These are phyloP conservation scores for Plectranthus barbatus DNA, from an alignment of 257 asterid species.

Conservation along the genomic window DNA sequence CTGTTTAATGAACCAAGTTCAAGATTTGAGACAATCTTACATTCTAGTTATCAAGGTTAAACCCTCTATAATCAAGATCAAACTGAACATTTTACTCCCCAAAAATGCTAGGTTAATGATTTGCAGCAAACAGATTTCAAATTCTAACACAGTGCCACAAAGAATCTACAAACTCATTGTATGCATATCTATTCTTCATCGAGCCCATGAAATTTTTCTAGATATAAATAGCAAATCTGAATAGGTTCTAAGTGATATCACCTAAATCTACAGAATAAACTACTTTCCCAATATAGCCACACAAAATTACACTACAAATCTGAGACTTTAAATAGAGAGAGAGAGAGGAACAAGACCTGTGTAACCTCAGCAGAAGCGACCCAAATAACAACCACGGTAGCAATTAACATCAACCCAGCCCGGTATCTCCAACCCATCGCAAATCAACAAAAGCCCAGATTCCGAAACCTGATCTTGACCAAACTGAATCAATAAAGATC, in stretches of 20 bases:
- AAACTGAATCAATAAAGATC: constrained; percentile 24
- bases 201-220: neutral
- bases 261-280: neutral
- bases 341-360: constrained; percentile 44
- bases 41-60: neutral
- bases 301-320: neutral
- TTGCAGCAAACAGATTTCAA: neutral
- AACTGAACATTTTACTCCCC: neutral
- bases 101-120: neutral
- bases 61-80: neutral
- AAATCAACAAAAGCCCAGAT: constrained; percentile 34
- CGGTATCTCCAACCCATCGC: constrained; percentile 84
- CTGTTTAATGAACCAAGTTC: constrained; percentile 32
- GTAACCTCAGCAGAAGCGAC: constrained; percentile 99
- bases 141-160: neutral
- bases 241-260: neutral
- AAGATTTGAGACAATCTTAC: neutral
- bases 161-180: no score
- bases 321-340: neutral
- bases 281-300: neutral
- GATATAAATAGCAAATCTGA: neutral
- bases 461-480: constrained; percentile 23
- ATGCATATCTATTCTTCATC: neutral
- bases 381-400: constrained; percentile 93
- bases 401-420: constrained; percentile 78